phyloP scores from a whole-genome alignment of 2,329 filamentous ascomycete genomes.

The Arachnomyces sp. region DNA sequence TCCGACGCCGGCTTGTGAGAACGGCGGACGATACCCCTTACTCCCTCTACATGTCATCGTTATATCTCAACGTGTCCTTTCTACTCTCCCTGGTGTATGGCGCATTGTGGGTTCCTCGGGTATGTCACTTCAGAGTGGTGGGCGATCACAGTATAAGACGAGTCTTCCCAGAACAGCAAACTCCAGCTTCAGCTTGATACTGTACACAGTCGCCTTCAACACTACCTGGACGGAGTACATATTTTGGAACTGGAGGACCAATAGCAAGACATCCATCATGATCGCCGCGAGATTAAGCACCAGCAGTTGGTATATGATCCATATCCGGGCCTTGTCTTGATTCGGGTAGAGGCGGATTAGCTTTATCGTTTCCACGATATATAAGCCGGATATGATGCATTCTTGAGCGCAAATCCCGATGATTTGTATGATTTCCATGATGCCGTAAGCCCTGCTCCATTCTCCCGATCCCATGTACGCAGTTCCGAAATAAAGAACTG shows the following conservation, averaged over 20 bases:
- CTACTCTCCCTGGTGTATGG: too few relatives aligned
- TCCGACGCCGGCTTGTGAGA: too few relatives aligned
- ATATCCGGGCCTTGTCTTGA: background rate
- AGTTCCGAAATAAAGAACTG: too few relatives aligned
- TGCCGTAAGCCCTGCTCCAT: too few relatives aligned
- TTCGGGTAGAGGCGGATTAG: too few relatives aligned
- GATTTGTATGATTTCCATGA: conserved; percentile 22
- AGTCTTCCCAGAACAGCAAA: conserved; percentile 2
- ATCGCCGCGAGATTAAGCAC: background rate
- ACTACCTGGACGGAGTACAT: conserved; percentile 1
- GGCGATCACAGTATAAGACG: too few relatives aligned
- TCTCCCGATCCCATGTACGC: too few relatives aligned
- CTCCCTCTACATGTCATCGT: too few relatives aligned
- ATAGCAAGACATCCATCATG: background rate
- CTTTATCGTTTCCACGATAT: conserved; percentile 38
- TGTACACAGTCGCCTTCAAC: background rate
- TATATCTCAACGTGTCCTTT: too few relatives aligned
- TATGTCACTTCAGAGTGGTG: too few relatives aligned
- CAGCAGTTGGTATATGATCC: background rate
- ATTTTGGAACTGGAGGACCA: background rate
- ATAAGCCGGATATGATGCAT: conserved; percentile 30
- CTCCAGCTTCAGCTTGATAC: conserved; percentile 3
- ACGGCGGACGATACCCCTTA: too few relatives aligned
- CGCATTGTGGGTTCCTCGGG: too few relatives aligned
- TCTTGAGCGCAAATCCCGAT: conserved; percentile 27